Base-by-base conservation (phyloP, 805 yeast species). In the Phaffomyces thermotolerans region DNA sequence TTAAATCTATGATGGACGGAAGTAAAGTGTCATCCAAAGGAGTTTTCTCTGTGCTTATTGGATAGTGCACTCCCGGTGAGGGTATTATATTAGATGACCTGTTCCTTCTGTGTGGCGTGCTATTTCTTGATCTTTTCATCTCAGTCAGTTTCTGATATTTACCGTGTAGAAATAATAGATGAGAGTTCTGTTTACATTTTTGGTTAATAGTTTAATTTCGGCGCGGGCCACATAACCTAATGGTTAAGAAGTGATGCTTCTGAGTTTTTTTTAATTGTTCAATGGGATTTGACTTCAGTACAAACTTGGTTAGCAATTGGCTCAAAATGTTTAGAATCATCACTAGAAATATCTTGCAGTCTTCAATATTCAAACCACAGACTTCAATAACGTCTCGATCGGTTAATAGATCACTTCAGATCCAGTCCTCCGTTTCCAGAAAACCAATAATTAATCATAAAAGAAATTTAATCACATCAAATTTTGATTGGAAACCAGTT, bases 401-500 rank as follows among this genome's bases (percentile, higher is more conserved):
- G 17, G 27, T 27, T 18, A 34, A 14, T 36, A 18, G 30, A 8
- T 18, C 35, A 31, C n/a, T 27, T 18, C 20, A 8, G 9, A 13
- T 30, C 9, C 13, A 29, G 23, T 29, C 29, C 12, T 27, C 13
- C 17, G 6, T 17, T 8, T 6, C 7, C 23, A n/a, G 34, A 25
- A 24, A 15, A 14, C 22, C 18, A 13, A 4, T 13, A 8, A n/a
- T 7, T 6, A 30, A 30, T 13, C 12, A 15, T 18, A 34, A 22
- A 17, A 34, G 41, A 15, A 58, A 68, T 2, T 72, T 71, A 3
- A 78, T 79, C 49, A 83, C 90, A 0, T 78, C 88, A 3, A 79
- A 81, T 31, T 76, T 84, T 23, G 95, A 88, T 62, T 87, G 96
- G 95, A 76, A 81, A 56, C 95, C 95, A 0, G 71, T 88, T 46